Percentiles rank a stretch among this genome's conserved stretches.
phyloP scores from a whole-genome alignment of 2,329 filamentous ascomycete genomes.

The Botrytis galanthina region DNA sequence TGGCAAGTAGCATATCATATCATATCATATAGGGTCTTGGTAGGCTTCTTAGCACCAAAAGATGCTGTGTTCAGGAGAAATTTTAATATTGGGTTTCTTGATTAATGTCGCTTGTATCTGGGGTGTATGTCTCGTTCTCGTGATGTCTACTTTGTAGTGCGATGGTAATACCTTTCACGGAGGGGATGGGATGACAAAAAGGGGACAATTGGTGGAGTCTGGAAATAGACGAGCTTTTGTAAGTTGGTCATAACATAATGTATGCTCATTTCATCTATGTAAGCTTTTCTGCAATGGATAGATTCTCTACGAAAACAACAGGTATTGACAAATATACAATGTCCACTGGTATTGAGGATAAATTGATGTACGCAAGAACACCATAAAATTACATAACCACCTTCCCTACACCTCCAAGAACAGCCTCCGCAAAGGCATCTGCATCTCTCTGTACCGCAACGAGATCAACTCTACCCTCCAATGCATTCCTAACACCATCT shows the following conservation, averaged over 20 bases:
- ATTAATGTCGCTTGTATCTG: too few species aligned
- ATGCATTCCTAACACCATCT: conserved; percentile 65
- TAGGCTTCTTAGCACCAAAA: not conserved
- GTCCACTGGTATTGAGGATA: not conserved
- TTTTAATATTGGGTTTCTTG: not conserved
- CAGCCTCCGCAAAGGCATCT: conserved; percentile 55
- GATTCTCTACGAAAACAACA: too few species aligned
- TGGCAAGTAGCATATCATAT: not conserved
- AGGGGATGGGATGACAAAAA: not conserved
- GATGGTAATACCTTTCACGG: not conserved
- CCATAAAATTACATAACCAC: not conserved
- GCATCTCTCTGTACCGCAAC: conserved; percentile 60
- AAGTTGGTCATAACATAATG: not conserved
- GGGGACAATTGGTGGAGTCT: not conserved
- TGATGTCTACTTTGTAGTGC: not conserved
- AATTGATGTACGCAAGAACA: not conserved
- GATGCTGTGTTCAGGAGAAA: not conserved
- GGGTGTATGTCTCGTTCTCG: not conserved
- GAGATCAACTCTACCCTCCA: conserved; percentile 64
- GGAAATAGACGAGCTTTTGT: not conserved
- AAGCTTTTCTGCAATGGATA: not conserved
- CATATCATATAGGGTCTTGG: not conserved
- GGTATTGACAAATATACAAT: not conserved
- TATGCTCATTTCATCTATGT: not conserved
- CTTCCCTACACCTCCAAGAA: conserved; percentile 29